Percentiles rank a stretch among this genome's conserved stretches.
Evolutionary conservation across 2,329 filamentous ascomycete genomes (phyloP).

Genomic region (Fusarium sororula): DNA sequence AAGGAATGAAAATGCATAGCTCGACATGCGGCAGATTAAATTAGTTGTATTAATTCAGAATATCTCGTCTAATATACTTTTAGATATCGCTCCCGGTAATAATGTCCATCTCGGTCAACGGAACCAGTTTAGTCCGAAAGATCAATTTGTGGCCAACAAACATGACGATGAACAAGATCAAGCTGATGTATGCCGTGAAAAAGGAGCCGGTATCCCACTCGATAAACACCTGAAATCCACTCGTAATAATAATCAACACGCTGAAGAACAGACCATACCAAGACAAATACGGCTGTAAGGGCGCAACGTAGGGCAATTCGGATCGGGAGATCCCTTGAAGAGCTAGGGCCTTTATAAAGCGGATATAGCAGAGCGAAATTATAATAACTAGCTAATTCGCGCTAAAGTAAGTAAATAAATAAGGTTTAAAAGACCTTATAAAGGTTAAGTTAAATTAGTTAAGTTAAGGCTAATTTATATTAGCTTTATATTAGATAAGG

Average conservation of each 20-base stretch:
- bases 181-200: constrained; percentile 31
- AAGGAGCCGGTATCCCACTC: constrained; percentile 27
- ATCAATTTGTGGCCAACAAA: constrained; percentile 33
- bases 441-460: no score
- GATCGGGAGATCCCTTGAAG: constrained; percentile 55
- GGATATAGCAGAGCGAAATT: constrained; percentile 63
- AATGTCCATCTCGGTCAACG: constrained; percentile 9
- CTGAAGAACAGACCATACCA: constrained; percentile 31
- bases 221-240: constrained; percentile 32
- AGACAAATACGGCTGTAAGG: constrained; percentile 68
- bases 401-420: no score
- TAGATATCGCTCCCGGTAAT: constrained; percentile 2
- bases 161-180: constrained; percentile 29
- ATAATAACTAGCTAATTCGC: no score
- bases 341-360: constrained; percentile 65
- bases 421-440: no score
- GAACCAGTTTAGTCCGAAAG: constrained; percentile 20
- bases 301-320: constrained; percentile 60
- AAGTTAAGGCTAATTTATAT: no score
- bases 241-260: constrained; percentile 27
- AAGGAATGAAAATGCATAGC: not conserved
- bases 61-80: no score
- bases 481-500: no score
- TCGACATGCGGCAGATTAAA: no score
- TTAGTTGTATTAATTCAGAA: not conserved